Evolutionary conservation across 2,329 filamentous ascomycete species (phyloP).

Genomic region (Parafenestella ontariensis): DNA sequence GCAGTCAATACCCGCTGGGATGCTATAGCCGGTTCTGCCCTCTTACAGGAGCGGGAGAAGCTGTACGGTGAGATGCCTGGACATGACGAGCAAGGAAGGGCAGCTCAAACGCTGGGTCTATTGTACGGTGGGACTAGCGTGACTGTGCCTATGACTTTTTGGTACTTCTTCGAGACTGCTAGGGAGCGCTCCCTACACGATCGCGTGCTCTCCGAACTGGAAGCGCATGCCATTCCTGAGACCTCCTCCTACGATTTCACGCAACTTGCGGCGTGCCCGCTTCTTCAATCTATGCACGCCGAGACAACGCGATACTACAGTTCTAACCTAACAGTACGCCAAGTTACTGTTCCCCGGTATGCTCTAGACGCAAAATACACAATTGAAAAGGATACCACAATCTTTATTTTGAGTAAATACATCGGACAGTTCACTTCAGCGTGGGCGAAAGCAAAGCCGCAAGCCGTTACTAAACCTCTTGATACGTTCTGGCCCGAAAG

Average conservation of each 20-base stretch:
- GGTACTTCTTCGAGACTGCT: constrained; percentile 22
- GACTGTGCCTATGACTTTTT: constrained; percentile 20
- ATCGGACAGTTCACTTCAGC: constrained; percentile 9
- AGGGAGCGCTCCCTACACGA: constrained; percentile 1
- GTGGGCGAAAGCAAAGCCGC: constrained; percentile 4
- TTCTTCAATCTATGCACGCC: constrained; percentile 24
- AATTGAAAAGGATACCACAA: constrained; percentile 11
- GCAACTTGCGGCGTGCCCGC: constrained; percentile 14
- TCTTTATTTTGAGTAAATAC: constrained; percentile 16
- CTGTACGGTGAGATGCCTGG: constrained; percentile 18
- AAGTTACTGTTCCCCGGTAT: constrained; percentile 10
- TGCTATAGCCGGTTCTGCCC: constrained; percentile 11
- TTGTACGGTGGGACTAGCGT: constrained; percentile 24
- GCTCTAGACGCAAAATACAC: constrained; percentile 19
- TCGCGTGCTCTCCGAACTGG: constrained; percentile 1
- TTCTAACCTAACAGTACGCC: constrained; percentile 9
- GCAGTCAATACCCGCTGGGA: constrained; percentile 14
- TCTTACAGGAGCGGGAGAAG: constrained; percentile 24
- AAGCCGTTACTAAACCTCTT: constrained; percentile 4
- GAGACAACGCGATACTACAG: constrained; percentile 19
- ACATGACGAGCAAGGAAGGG: constrained; percentile 14
- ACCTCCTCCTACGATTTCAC: constrained; percentile 10
- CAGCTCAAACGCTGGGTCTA: constrained; percentile 20
- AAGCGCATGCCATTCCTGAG: not conserved
- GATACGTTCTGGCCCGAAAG: constrained; percentile 23